Evolutionary conservation across 768 basidiomycete genomes (phyloP), one percentile per base, ranked within the genome.

Genomic region (Leccinum disarticulatum): DNA sequence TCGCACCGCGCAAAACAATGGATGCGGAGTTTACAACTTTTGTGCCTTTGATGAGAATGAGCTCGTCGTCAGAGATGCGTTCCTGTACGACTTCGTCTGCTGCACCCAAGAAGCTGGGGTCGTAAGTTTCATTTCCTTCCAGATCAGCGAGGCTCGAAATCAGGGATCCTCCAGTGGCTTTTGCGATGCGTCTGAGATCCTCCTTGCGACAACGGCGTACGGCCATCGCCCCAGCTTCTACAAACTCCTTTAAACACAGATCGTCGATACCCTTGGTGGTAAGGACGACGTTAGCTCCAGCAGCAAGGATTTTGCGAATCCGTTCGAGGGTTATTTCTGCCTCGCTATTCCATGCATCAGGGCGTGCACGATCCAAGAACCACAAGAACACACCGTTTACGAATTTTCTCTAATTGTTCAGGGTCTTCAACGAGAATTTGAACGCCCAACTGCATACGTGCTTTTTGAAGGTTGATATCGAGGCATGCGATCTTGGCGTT

Each of bases 201-300:
- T 99, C 97, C 76, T 99, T 99, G 74, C 90, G 87, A 78, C 97
- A 98, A 66, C 97, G 84, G 64, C 97, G 88, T 52, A 98, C 97
- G 48, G 95, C 97, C 91, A 98, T 98, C 1, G 96, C 96, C 43
- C 97, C 97, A 19, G 95, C 95, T 76, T 99, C 97, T 51, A 98
- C 92, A 67, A 98, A 99, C 77, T 98, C 97, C 73, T 99, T 99
- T 66, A 98, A 78, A 74, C 95, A 98, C 17, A 98, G 81, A 71
- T 99, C 97, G 68, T 99, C 97, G 66, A 98, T 99, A 38, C 97
- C 97, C 75, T 98, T 98, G 13, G 97, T 98, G 14, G 97, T 99
- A 57, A 98, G 77, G 46, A 98, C 87, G 61, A 98, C 97, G 69
- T 98, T 98, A 33, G 97, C 97, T 35, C 97, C 97, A 14, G 96